Percentiles rank a stretch among this genome's conserved stretches.
Evolutionary conservation across 1,284 basidiomycete genomes (phyloP).

Genomic region (Golubevia sp.): DNA sequence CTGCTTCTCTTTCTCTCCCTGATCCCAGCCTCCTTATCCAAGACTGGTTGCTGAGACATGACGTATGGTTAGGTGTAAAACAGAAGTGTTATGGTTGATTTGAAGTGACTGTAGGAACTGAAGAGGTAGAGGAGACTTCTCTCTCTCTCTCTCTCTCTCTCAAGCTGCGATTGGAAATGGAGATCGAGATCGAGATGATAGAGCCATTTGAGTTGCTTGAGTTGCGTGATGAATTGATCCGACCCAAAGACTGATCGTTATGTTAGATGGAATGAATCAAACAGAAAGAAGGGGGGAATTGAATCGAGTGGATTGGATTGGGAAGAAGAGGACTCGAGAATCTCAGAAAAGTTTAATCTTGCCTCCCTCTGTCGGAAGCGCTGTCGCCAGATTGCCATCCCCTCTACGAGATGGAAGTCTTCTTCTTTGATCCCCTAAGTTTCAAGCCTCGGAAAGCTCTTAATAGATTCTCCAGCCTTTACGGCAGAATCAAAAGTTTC

Average conservation of each 20-base stretch:
- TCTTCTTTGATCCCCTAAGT: constrained; percentile 8
- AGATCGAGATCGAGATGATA: background rate
- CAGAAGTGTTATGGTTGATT: no score
- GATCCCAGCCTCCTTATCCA: no score
- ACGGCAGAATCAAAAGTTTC: background rate
- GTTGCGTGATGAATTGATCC: no score
- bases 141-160: no score
- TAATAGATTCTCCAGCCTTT: constrained; percentile 8
- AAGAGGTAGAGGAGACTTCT: no score
- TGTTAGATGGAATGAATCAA: no score
- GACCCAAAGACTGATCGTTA: no score
- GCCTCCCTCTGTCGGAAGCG: constrained; percentile 11
- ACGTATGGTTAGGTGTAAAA: no score
- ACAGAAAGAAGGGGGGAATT: constrained; percentile 19
- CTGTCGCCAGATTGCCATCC: no score
- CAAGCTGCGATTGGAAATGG: constrained; percentile 53
- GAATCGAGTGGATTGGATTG: constrained; percentile 28
- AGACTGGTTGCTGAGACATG: no score
- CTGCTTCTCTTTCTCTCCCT: no score
- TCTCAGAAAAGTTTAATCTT: constrained; percentile 1
- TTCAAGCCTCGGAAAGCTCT: background rate
- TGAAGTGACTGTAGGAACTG: no score
- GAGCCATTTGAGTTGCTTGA: constrained; percentile 9
- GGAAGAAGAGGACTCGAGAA: constrained; percentile 24
- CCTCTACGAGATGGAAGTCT: constrained; percentile 22